phyloP scores from a whole-genome alignment of 352 stramenopile genomes.

The Chrysophaeum taylorii region DNA sequence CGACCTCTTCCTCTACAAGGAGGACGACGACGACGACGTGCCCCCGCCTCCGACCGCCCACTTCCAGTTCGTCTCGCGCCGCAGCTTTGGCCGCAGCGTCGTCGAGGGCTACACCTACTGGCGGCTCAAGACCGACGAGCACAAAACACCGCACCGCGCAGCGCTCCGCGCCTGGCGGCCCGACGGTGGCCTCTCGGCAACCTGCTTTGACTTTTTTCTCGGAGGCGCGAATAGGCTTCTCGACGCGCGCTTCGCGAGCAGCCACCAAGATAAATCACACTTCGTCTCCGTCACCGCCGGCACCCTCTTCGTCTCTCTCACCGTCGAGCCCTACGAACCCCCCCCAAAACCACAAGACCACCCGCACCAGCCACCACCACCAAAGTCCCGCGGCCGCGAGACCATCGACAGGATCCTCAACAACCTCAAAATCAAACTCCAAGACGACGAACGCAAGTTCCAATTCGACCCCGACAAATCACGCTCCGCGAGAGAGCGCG shows the following conservation, averaged over 20 bases:
- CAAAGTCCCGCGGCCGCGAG: background rate
- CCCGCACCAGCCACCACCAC: background rate
- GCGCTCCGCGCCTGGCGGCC: background rate
- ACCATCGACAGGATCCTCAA: background rate
- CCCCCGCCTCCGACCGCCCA: no score
- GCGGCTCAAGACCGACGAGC: background rate
- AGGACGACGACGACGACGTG: background rate
- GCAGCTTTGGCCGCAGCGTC: background rate
- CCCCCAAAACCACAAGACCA: background rate
- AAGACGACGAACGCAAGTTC: background rate
- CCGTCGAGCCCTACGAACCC: background rate
- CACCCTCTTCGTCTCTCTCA: background rate
- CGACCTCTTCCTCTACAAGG: background rate
- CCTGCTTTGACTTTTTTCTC: conserved; percentile 12
- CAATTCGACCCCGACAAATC: background rate
- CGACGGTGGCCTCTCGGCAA: background rate
- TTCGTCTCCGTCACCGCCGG: background rate
- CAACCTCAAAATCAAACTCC: background rate
- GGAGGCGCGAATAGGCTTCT: background rate
- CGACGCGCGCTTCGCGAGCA: background rate
- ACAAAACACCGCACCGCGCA: no score
- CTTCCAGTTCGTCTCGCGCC: background rate
- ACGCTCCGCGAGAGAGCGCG: background rate
- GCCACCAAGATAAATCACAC: background rate
- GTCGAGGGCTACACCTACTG: conserved; percentile 12